Evolutionary conservation across 495 filamentous ascomycete species (phyloP).

Genomic region (Aspergillus carlsbadensis): DNA sequence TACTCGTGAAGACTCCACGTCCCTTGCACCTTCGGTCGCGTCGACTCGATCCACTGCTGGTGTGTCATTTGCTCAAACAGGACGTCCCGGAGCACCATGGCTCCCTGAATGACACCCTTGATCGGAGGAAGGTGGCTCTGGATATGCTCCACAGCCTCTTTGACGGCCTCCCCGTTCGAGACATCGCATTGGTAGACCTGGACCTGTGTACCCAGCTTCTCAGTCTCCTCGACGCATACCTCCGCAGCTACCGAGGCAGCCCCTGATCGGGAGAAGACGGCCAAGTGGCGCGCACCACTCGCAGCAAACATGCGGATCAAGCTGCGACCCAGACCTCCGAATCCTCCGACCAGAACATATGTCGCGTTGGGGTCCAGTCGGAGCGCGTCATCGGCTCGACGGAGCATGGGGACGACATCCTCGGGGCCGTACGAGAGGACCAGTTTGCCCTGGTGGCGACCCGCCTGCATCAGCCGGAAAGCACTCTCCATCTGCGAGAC

Average conservation of each 20-base stretch:
- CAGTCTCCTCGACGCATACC: neutral
- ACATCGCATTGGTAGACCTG: neutral
- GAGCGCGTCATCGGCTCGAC: neutral
- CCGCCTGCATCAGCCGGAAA: neutral
- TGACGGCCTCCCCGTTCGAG: neutral
- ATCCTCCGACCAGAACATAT: neutral
- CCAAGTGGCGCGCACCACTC: neutral
- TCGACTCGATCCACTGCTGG: conserved; percentile 29
- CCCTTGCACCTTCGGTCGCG: conserved; percentile 41
- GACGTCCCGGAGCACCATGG: neutral
- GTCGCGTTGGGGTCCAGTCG: neutral
- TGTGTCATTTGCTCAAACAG: conserved; percentile 37
- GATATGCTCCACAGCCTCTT: neutral
- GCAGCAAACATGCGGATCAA: neutral
- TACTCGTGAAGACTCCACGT: conserved; percentile 53
- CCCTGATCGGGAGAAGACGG: neutral
- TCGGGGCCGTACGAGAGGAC: neutral
- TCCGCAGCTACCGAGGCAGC: neutral
- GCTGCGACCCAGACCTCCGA: neutral
- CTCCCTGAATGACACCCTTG: neutral
- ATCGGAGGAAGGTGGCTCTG: neutral
- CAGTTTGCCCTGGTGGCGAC: conserved; percentile 1
- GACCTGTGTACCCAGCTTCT: neutral
- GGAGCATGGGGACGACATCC: neutral
- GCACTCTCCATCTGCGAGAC: neutral